phyloP scores from a whole-genome alignment of 2,329 filamentous ascomycete species.

The Penicillium fuscoglaucum region DNA sequence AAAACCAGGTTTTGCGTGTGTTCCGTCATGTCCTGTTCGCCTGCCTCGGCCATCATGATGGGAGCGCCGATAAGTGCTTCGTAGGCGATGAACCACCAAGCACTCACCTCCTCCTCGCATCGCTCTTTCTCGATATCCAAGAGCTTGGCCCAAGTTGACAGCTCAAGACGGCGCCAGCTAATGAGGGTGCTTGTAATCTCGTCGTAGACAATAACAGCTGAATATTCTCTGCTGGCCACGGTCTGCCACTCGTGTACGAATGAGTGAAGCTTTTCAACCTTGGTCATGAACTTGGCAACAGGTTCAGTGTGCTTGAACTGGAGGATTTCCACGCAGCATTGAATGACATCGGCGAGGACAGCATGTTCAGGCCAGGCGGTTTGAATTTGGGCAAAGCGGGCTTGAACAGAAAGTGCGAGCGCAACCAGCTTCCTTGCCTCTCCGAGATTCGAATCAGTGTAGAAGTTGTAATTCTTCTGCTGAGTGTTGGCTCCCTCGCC shows the following conservation, averaged over 20 bases:
- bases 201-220: slow-evolving; percentile 69
- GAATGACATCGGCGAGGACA: slow-evolving; percentile 75
- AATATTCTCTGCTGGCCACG: slow-evolving; percentile 80
- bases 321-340: slow-evolving; percentile 72
- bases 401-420: slow-evolving; percentile 67
- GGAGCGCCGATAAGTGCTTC: slow-evolving; percentile 81
- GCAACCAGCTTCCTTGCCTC: slow-evolving; percentile 73
- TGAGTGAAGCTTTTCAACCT: slow-evolving; percentile 81
- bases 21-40: slow-evolving; percentile 58
- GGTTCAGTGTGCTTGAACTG: slow-evolving; percentile 77
- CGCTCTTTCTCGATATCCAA: slow-evolving; percentile 81
- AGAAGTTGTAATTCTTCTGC: slow-evolving; percentile 75
- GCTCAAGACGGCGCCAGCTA: slow-evolving; percentile 84
- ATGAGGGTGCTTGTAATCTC: slow-evolving; percentile 78
- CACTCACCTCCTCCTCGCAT: slow-evolving; percentile 73
- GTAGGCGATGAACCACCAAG: slow-evolving; percentile 97
- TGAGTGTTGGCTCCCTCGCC: slow-evolving; percentile 48
- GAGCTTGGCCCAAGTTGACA: slow-evolving; percentile 86
- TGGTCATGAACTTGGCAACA: slow-evolving; percentile 79
- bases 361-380: slow-evolving; percentile 69
- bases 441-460: slow-evolving; percentile 72
- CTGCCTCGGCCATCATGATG: slow-evolving; percentile 62
- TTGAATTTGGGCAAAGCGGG: slow-evolving; percentile 70
- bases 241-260: slow-evolving; percentile 93
- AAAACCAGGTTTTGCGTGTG: slow-evolving; percentile 71